These are phyloP conservation scores for Quercus tomentella DNA, from an alignment of 331 rosid genomes.

Conservation along the genomic window DNA sequence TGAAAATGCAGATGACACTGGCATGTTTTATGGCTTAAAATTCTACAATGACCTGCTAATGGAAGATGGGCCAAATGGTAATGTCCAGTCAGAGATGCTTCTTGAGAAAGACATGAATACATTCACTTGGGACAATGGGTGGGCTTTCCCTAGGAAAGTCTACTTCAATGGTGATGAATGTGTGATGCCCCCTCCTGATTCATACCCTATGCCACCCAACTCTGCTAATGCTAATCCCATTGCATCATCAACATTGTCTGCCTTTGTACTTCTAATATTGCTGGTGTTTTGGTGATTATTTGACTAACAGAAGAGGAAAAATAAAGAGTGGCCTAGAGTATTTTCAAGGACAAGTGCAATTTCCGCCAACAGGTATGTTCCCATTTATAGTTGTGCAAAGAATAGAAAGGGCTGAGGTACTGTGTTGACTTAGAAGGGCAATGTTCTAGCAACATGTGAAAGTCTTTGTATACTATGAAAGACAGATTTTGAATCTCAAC, in stretches of 20 bases:
- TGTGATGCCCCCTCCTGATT: slow-evolving; percentile 80
- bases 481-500: no score
- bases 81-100: slow-evolving; percentile 83
- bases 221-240: slow-evolving; percentile 30
- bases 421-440: no score
- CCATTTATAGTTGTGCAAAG: no score
- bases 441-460: no score
- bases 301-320: no score
- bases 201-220: slow-evolving; percentile 77
- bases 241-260: slow-evolving; percentile 13
- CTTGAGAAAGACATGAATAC: slow-evolving; percentile 67
- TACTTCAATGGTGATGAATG: slow-evolving; percentile 95
- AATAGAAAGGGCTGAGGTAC: no score
- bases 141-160: slow-evolving; percentile 87
- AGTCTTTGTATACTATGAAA: no score
- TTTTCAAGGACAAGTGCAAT: no score
- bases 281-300: slow-evolving; percentile 26
- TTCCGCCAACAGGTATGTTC: no score
- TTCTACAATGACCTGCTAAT: slow-evolving; percentile 75
- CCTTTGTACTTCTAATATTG: slow-evolving; percentile 27
- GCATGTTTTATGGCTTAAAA: slow-evolving; percentile 87
- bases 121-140: slow-evolving; percentile 76
- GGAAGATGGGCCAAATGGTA: slow-evolving; percentile 87
- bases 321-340: no score
- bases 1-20: slow-evolving; percentile 78